A percentile compares a stretch with the other conserved stretches of the same genome.
phyloP scores from a whole-genome alignment of 2,329 filamentous ascomycete genomes.

The Ophiostoma triangulosporum region DNA sequence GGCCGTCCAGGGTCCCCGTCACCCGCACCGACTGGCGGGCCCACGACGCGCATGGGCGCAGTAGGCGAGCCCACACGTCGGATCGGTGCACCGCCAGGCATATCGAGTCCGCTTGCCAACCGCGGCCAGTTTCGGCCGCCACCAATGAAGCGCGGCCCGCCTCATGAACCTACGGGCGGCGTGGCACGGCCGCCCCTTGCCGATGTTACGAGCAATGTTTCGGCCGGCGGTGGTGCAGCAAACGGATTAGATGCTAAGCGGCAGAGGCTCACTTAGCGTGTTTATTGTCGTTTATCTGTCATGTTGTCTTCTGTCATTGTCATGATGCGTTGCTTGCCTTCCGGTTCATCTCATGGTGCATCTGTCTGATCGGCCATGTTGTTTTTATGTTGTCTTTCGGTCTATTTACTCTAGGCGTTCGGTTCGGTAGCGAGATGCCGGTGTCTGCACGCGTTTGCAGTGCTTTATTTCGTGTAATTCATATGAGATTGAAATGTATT shows the following conservation, averaged over 20 bases:
- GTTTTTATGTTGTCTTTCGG: background rate
- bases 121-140: conserved; percentile 44
- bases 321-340: background rate
- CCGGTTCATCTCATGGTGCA: background rate
- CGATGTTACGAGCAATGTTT: conserved; percentile 35
- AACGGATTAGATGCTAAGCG: conserved; percentile 35
- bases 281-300: too few relatives aligned
- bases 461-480: background rate
- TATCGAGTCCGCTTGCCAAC: conserved; percentile 44
- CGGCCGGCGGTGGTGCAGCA: conserved; percentile 15
- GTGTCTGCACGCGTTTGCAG: background rate
- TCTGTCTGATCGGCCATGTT: background rate
- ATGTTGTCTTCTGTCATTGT: background rate
- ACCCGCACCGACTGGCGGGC: background rate
- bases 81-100: conserved; percentile 43
- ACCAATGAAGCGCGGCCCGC: conserved; percentile 40
- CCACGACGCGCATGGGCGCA: conserved; percentile 21
- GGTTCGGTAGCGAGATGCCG: background rate
- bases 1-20: background rate
- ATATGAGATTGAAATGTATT: background rate
- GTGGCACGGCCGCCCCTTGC: conserved; percentile 30
- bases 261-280: conserved; percentile 27
- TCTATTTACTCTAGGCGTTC: background rate
- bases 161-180: conserved; percentile 12
- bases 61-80: conserved; percentile 24